Evolutionary conservation across 1,284 basidiomycete species (phyloP).

Genomic region (Pyrrhoderma lamaoense): DNA sequence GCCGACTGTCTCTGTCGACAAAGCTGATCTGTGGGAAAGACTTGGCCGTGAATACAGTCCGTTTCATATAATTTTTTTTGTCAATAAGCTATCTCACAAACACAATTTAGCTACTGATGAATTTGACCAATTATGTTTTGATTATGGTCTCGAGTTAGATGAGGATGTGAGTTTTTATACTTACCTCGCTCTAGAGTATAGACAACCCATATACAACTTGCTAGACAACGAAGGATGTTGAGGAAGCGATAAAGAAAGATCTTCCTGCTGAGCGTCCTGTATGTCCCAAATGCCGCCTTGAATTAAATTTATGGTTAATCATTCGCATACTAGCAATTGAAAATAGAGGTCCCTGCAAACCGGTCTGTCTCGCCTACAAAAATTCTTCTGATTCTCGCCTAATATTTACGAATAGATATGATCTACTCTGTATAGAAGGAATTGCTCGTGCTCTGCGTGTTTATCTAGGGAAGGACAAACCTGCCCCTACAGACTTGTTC

Average conservation of each 20-base stretch:
- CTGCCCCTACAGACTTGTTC: constrained; percentile 70
- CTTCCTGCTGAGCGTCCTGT: constrained; percentile 79
- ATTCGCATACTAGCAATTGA: constrained; percentile 64
- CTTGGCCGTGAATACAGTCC: constrained; percentile 82
- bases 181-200: background rate
- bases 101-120: constrained; percentile 72
- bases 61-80: constrained; percentile 23
- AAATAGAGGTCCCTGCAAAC: constrained; percentile 98
- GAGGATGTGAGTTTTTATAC: constrained; percentile 75
- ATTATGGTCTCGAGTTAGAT: constrained; percentile 96
- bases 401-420: constrained; percentile 63
- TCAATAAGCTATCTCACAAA: constrained; percentile 15
- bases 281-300: constrained; percentile 24
- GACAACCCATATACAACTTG: constrained; percentile 1
- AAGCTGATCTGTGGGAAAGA: constrained; percentile 86
- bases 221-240: constrained; percentile 85
- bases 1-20: constrained; percentile 96
- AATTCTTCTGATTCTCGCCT: constrained; percentile 22
- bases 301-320: constrained; percentile 5
- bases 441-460: constrained; percentile 83
- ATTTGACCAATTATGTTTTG: constrained; percentile 94
- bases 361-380: constrained; percentile 35
- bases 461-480: constrained; percentile 70
- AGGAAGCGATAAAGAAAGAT: constrained; percentile 74
- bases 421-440: constrained; percentile 96